Percentiles rank a stretch among this genome's conserved stretches.
phyloP scores from a whole-genome alignment of 148 eudicot genomes.

The Chenopodium suecicum region DNA sequence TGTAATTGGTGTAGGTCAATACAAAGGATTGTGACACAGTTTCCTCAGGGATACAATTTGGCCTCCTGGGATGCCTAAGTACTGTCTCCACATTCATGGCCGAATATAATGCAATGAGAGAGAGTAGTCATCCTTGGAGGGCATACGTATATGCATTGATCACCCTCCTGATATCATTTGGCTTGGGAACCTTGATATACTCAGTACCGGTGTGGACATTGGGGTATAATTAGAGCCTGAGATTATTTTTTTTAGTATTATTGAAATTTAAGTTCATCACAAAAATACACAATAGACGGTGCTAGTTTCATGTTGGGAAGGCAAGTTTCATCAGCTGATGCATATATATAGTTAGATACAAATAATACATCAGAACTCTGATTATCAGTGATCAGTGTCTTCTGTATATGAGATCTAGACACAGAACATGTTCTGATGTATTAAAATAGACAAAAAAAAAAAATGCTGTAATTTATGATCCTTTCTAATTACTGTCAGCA shows the following conservation, averaged over 20 bases:
- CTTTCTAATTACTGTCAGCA: no score
- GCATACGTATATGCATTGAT: slow-evolving; percentile 67
- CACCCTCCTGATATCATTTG: slow-evolving; percentile 56
- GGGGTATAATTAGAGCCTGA: slow-evolving; percentile 36
- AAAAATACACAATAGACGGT: background rate
- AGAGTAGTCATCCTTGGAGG: slow-evolving; percentile 64
- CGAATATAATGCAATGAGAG: slow-evolving; percentile 69
- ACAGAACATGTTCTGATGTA: background rate
- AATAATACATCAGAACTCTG: background rate
- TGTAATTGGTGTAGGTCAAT: slow-evolving; percentile 39
- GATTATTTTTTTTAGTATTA: background rate
- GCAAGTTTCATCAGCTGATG: background rate
- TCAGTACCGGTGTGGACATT: slow-evolving; percentile 72
- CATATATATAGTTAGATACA: background rate
- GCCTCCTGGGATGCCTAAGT: slow-evolving; percentile 78
- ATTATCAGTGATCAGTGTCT: background rate
- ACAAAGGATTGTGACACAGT: slow-evolving; percentile 47
- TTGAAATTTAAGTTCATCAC: background rate
- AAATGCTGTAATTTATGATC: no score
- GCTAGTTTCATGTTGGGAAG: background rate
- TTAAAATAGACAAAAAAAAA: background rate
- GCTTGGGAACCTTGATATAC: slow-evolving; percentile 72
- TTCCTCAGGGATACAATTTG: slow-evolving; percentile 68
- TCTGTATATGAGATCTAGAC: background rate
- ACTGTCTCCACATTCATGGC: slow-evolving; percentile 92